phyloP scores from a whole-genome alignment of 441 rosid species.

The Viola pubescens region DNA sequence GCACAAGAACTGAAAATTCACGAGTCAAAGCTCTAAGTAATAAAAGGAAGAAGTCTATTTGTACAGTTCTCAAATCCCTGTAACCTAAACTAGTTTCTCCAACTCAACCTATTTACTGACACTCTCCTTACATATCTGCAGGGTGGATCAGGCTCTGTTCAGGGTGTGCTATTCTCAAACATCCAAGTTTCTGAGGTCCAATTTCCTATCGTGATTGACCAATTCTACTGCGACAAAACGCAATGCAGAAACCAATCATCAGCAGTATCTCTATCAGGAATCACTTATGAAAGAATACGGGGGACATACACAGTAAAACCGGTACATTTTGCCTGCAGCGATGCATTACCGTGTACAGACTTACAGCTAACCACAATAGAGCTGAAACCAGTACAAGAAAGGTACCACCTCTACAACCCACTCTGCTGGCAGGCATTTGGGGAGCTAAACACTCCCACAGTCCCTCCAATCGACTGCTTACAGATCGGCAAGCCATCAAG shows the following conservation, averaged over 20 bases:
- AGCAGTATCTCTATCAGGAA: conserved; percentile 83
- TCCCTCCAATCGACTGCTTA: conserved; percentile 70
- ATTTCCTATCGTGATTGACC: conserved; percentile 82
- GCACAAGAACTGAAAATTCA: background rate
- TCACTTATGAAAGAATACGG: conserved; percentile 62
- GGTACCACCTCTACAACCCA: conserved; percentile 53
- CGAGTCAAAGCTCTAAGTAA: too few relatives aligned
- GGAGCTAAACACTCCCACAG: conserved; percentile 59
- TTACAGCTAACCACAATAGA: conserved; percentile 55
- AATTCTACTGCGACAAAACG: conserved; percentile 80
- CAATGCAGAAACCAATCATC: conserved; percentile 76
- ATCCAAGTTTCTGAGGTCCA: conserved; percentile 86
- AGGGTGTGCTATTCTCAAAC: conserved; percentile 79
- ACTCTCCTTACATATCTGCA: conserved; percentile 30
- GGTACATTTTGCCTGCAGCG: conserved; percentile 87
- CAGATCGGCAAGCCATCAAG: conserved; percentile 67
- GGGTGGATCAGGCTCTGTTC: conserved; percentile 91
- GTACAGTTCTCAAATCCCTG: too few relatives aligned
- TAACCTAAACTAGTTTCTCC: background rate
- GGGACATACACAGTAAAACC: conserved; percentile 90
- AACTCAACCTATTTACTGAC: conserved; percentile 9
- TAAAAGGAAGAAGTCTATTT: too few relatives aligned
- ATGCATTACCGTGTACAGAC: conserved; percentile 66
- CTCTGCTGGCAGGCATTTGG: conserved; percentile 91
- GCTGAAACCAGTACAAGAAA: conserved; percentile 55